Percentiles rank a stretch among this genome's conserved stretches.
Evolutionary conservation across 1,139 yeast species (phyloP).

Genomic region (Hemisphaericaspora subhashii): DNA sequence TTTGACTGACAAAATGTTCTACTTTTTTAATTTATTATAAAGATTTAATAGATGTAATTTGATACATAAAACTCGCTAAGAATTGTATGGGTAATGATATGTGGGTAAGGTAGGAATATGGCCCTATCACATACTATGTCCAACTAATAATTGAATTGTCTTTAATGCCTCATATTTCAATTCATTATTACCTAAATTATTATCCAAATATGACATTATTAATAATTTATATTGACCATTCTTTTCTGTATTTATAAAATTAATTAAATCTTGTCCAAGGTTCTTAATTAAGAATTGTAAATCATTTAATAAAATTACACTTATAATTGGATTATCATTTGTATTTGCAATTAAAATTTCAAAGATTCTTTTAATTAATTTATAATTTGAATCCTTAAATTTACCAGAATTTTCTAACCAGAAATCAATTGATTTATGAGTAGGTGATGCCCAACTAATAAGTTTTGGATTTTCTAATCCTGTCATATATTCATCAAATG

Average conservation of each 20-base stretch:
- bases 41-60: too few species aligned
- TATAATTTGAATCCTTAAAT: conserved; percentile 79
- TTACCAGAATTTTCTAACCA: conserved; percentile 81
- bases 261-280: conserved; percentile 63
- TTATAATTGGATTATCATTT: conserved; percentile 24
- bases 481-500: conserved; percentile 88
- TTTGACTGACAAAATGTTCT: too few species aligned
- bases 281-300: conserved; percentile 44
- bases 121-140: conserved; percentile 47
- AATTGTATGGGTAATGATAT: too few species aligned
- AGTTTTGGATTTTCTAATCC: conserved; percentile 79
- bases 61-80: too few species aligned
- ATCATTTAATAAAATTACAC: conserved; percentile 56
- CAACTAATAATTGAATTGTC: conserved; percentile 89
- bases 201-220: conserved; percentile 83
- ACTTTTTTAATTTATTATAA: too few species aligned
- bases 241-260: conserved; percentile 67
- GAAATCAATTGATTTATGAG: conserved; percentile 83
- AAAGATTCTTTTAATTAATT: conserved; percentile 56
- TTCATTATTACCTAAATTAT: conserved; percentile 67
- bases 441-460: conserved; percentile 85
- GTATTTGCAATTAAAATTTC: conserved; percentile 31
- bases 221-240: conserved; percentile 57
- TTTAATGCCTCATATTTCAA: conserved; percentile 93
- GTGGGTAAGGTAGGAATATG: too few species aligned